Evolutionary conservation across 306 rosid genomes (phyloP).

Genomic region (Crataegus laevigata): DNA sequence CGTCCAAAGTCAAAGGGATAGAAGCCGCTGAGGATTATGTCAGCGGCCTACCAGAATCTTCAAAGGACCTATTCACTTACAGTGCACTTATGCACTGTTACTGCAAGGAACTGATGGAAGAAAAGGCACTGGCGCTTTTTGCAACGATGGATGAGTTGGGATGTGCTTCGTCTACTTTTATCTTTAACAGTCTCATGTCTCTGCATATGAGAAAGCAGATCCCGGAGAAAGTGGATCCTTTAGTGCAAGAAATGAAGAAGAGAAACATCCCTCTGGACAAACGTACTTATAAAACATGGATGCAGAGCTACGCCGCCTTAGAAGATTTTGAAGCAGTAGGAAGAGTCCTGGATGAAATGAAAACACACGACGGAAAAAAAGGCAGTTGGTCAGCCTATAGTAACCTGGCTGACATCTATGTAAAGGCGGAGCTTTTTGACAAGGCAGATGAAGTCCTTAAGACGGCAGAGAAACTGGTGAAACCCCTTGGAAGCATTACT

Average conservation of each 20-base stretch:
- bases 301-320: conserved; percentile 52
- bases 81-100: conserved; percentile 73
- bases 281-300: conserved; percentile 51
- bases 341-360: conserved; percentile 54
- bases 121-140: conserved; percentile 54
- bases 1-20: conserved; percentile 54
- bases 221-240: conserved; percentile 43
- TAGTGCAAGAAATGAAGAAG: conserved; percentile 51
- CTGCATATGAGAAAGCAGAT: conserved; percentile 54
- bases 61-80: conserved; percentile 46
- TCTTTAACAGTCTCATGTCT: conserved; percentile 57
- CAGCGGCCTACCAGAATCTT: conserved; percentile 25
- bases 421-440: conserved; percentile 47
- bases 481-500: conserved; percentile 37
- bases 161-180: conserved; percentile 29
- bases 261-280: conserved; percentile 34
- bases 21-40: conserved; percentile 69
- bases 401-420: conserved; percentile 66
- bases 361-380: conserved; percentile 17
- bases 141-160: conserved; percentile 44
- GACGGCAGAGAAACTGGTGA: conserved; percentile 40
- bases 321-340: conserved; percentile 47
- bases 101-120: conserved; percentile 51
- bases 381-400: conserved; percentile 60
- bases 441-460: conserved; percentile 56